Conservation (phyloP, 768 basidiomycete genomes). For the Russula vinacea region DNA sequence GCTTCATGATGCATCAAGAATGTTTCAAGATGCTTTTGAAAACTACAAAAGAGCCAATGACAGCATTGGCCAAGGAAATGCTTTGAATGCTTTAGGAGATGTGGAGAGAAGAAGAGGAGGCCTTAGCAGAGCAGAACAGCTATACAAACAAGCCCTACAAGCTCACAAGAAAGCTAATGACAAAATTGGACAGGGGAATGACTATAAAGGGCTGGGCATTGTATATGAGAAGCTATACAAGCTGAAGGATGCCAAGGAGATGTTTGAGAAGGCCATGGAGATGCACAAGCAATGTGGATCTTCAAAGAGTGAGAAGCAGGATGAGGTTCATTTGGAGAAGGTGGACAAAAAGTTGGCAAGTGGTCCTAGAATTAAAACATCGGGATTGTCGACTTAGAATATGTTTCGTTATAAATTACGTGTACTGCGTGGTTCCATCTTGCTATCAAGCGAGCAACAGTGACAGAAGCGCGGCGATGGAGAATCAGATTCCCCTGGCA, state of each 20-base stretch:
- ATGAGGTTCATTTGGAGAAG: constrained; percentile 11
- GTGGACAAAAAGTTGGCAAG: constrained; percentile 11
- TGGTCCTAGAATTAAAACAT: not conserved
- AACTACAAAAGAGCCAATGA: constrained; percentile 12
- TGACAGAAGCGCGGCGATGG: not conserved
- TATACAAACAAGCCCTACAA: constrained; percentile 9
- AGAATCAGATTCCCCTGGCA: not conserved
- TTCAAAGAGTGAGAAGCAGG: constrained; percentile 14
- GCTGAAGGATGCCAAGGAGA: constrained; percentile 15
- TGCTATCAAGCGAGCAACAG: not conserved
- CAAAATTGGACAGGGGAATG: constrained; percentile 24
- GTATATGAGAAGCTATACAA: constrained; percentile 18
- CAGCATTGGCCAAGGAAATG: constrained; percentile 23
- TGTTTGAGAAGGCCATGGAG: constrained; percentile 23
- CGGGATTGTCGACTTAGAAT: not conserved
- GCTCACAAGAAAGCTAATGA: constrained; percentile 22
- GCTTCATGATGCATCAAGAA: not conserved
- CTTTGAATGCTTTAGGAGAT: constrained; percentile 15
- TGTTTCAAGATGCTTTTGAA: constrained; percentile 22
- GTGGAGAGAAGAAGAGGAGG: constrained; percentile 12
- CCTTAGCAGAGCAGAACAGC: constrained; percentile 6
- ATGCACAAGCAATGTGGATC: constrained; percentile 15
- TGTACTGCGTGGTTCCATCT: too few species aligned
- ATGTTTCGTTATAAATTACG: not conserved
- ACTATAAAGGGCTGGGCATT: constrained; percentile 18